Evolutionary conservation across 2,329 filamentous ascomycete species (phyloP).

Genomic region (Cucurbitaria berberidis): DNA sequence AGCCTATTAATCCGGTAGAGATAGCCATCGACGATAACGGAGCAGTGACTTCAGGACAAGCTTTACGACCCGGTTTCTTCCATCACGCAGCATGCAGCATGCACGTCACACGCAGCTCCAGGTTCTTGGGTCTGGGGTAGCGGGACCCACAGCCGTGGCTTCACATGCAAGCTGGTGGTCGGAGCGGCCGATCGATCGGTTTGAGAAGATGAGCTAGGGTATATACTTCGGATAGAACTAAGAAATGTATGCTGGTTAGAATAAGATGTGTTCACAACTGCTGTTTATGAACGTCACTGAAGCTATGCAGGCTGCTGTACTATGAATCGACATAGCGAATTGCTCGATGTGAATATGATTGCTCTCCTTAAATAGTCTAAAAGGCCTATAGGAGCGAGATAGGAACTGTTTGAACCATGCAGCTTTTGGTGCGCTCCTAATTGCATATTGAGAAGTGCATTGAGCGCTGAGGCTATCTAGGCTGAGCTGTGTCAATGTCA

Average conservation of each 20-base stretch:
- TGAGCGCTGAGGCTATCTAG: background rate
- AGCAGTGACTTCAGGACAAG: background rate
- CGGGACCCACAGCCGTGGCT: background rate
- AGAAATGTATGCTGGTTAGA: too few relatives aligned
- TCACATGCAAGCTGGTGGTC: background rate
- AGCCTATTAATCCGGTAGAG: background rate
- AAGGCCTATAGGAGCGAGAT: background rate
- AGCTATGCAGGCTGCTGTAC: background rate
- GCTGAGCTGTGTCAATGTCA: background rate
- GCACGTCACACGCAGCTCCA: background rate
- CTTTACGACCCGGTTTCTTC: background rate
- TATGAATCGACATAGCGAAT: background rate
- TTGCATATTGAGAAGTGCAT: background rate
- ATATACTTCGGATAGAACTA: too few relatives aligned
- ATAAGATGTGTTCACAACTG: too few relatives aligned
- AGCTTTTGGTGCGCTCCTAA: background rate
- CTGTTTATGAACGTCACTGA: too few relatives aligned
- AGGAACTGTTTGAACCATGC: background rate
- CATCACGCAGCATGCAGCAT: background rate
- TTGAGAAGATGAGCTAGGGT: too few relatives aligned
- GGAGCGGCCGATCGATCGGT: background rate
- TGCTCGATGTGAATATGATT: background rate
- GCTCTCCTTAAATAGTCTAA: background rate
- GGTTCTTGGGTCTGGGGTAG: slow-evolving; percentile 1
- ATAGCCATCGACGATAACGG: background rate